Base-by-base conservation (phyloP, 2,329 filamentous ascomycete genomes). In the Aspergillus quadrilineatus region DNA sequence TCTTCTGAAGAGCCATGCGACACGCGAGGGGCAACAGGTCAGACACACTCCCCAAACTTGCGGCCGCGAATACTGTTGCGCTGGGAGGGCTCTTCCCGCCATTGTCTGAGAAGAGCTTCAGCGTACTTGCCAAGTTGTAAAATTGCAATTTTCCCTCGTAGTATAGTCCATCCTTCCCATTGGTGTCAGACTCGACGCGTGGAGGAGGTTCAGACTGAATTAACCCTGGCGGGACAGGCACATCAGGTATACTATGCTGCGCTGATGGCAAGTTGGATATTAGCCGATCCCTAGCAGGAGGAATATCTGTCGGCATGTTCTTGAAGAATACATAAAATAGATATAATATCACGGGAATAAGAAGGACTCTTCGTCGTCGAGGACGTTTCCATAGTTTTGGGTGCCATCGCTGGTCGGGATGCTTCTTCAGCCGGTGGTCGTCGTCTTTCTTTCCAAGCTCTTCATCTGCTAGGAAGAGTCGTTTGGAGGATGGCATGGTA, bases 11-110 rank as follows among this genome's bases (percentile, higher is more conserved):
- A 6, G 86, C 87, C 92, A 97, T 97, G 65, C 90, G 84, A 72
- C 94, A 97, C 5, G 92, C 90, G 68, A 96, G 79, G 0, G 92
- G 91, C 32, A 96, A 77, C 52, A 97, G 71, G 32, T 83, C 82
- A 0, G 89, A 82, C 14, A 86, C 85, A 68, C 90, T 94, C 70
- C 83, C 83, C 50, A 95, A 74, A 59, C 82, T 92, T 0, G 89
- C 87, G 3, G 89, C 86, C 4, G 87, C 88, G 69, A 96, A 96
- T 3, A 97, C 73, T 14, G 96, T 82, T 26, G 63, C 62, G 49
- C 51, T 60, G 66, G 92, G 92, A 50, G 82, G 82, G 67, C 89
- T 90, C 37, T 75, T 32, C 69, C 60, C 34, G 52, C 76, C 76
- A 48, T 74, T 72, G 4, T 86, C 86, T 28, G 77, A 70, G 43